Percentiles rank a stretch among this genome's conserved stretches.
These are phyloP conservation scores for Debaryomyces nepalensis DNA, from an alignment of 1,139 yeast species.

Conservation along the genomic window DNA sequence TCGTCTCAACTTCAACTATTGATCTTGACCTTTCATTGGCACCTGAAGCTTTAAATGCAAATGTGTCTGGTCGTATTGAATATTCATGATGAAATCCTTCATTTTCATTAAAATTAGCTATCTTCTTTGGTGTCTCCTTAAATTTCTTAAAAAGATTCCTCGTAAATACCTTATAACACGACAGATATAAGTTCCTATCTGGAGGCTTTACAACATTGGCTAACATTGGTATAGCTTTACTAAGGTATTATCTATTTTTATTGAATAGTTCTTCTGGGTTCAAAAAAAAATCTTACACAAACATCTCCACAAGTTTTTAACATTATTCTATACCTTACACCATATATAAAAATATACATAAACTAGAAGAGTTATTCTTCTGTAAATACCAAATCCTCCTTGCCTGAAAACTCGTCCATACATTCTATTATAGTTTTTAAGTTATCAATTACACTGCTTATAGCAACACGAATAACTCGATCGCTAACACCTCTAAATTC, in stretches of 20 bases:
- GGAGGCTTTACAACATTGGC: not conserved
- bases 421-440: slow-evolving; percentile 69
- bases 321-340: no score
- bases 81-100: slow-evolving; percentile 47
- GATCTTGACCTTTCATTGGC: slow-evolving; percentile 28
- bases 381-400: slow-evolving; percentile 27
- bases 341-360: not conserved
- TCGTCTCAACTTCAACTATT: slow-evolving; percentile 14
- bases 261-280: not conserved
- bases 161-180: slow-evolving; percentile 2
- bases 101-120: slow-evolving; percentile 26
- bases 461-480: slow-evolving; percentile 70
- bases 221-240: not conserved
- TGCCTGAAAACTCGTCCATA: slow-evolving; percentile 61
- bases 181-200: not conserved
- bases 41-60: slow-evolving; percentile 48
- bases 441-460: slow-evolving; percentile 67
- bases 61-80: slow-evolving; percentile 53
- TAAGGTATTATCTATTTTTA: not conserved
- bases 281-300: slow-evolving; percentile 6
- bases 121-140: slow-evolving; percentile 23
- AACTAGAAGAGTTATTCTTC: not conserved
- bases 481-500: slow-evolving; percentile 61
- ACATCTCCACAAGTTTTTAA: no score
- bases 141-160: slow-evolving; percentile 28